Evolutionary conservation across 106 monocot species (phyloP), one percentile per base, ranked within the genome.

Genomic region (Dactylorhiza incarnata): DNA sequence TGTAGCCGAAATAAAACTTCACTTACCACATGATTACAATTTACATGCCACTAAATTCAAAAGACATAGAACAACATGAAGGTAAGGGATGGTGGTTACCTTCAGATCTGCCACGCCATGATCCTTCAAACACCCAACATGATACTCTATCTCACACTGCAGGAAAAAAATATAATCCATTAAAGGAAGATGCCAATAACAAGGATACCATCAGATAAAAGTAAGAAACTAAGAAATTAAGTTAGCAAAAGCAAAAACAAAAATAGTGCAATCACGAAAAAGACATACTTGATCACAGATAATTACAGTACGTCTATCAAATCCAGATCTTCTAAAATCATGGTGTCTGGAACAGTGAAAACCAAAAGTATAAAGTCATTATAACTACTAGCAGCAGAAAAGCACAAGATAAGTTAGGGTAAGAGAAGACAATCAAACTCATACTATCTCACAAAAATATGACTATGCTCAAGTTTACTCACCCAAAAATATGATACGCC

Each of bases 81-180:
- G 9, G 61, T 24, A 49, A 50, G 16, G 69, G 48, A 5, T 72
- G 48, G 13, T 77, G n/a, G n/a, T n/a, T n/a, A n/a, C n/a, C n/a
- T n/a, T n/a, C n/a, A n/a, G n/a, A n/a, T n/a, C n/a, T n/a, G 81
- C 89, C 86, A 99, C 92, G 47, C 79, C 78, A 68, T 85, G 84
- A 19, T 94, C 94, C 84, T 84, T 99, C 81, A 94, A 72, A 76
- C 94, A 99, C 14, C 94, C 92, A 75, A 99, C 89, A 78, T 99
- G 99, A 81, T 91, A 99, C 66, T 99, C 99, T 80, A 81, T 99
- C 79, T 94, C 94, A 73, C 94, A 94, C 99, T 99, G 78, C 81
- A 81, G n/a, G 7, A 59, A 65, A 71, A 59, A 45, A 15, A 75
- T 20, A 79, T 23, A 0, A 20, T 11, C 43, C 45, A 70, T 5